A percentile compares a stretch with the other conserved stretches of the same genome.
Conservation (phyloP, 352 stramenopile genomes). For the Aphanomyces euteiches region DNA sequence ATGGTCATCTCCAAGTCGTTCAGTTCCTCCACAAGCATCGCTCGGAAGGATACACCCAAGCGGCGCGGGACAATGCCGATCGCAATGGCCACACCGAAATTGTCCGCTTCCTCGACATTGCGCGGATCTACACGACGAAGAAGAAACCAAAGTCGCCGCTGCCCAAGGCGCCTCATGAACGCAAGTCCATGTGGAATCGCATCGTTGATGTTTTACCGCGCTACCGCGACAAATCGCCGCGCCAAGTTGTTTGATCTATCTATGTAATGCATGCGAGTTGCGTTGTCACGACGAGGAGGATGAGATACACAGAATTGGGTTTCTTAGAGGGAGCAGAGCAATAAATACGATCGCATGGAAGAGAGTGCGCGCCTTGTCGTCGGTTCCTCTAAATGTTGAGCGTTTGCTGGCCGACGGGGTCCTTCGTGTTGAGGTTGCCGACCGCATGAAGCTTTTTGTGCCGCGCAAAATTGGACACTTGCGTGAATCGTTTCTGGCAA, state of each 20-base stretch:
- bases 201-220: too few relatives aligned
- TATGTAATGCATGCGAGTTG: too few relatives aligned
- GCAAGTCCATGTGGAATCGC: too few relatives aligned
- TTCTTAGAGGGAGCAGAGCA: not conserved
- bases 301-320: too few relatives aligned
- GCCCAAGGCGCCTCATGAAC: not conserved
- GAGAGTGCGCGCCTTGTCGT: not conserved
- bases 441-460: slow-evolving; percentile 79
- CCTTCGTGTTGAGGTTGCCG: not conserved
- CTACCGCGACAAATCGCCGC: too few relatives aligned
- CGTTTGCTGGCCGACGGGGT: too few relatives aligned
- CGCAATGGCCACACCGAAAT: slow-evolving; percentile 8
- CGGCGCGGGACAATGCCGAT: slow-evolving; percentile 2
- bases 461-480: slow-evolving; percentile 82
- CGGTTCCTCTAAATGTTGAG: slow-evolving; percentile 13
- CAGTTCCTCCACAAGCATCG: slow-evolving; percentile 22
- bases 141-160: not conserved
- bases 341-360: slow-evolving; percentile 11
- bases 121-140: not conserved
- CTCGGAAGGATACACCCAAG: slow-evolving; percentile 18
- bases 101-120: slow-evolving; percentile 9
- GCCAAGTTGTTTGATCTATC: too few relatives aligned
- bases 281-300: too few relatives aligned
- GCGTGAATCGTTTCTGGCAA: slow-evolving; percentile 88
- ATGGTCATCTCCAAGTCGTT: slow-evolving; percentile 22